phyloP scores from a whole-genome alignment of 495 filamentous ascomycete genomes.

The Neurospora tetraspora region DNA sequence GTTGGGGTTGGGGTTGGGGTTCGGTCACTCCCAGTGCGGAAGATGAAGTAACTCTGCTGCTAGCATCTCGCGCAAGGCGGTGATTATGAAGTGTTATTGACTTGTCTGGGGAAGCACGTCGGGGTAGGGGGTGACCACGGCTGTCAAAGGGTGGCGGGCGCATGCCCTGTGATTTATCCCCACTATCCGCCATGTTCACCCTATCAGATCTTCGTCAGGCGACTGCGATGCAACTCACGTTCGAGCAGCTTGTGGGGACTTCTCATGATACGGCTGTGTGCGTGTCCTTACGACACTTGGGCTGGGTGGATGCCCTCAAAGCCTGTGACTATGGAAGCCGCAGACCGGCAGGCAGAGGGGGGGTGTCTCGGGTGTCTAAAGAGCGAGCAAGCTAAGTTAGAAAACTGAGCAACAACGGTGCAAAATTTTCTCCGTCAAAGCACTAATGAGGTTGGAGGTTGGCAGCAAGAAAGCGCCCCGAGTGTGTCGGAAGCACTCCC shows the following conservation, averaged over 20 bases:
- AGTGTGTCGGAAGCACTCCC: neutral
- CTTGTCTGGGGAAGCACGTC: conserved; percentile 26
- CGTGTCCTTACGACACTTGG: neutral
- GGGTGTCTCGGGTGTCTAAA: neutral
- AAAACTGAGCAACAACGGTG: neutral
- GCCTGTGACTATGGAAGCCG: neutral
- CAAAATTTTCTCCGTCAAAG: neutral
- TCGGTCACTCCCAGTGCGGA: neutral
- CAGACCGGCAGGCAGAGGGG: neutral
- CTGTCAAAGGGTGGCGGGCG: conserved; percentile 16
- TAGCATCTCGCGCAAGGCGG: conserved; percentile 27
- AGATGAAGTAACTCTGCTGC: conserved; percentile 3
- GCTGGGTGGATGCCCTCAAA: neutral
- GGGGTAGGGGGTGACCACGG: conserved; percentile 26
- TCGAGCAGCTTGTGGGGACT: neutral
- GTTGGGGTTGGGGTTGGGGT: neutral
- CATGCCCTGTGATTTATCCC: conserved; percentile 6
- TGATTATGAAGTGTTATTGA: conserved; percentile 33
- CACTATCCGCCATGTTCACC: conserved; percentile 13
- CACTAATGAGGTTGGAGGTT: neutral
- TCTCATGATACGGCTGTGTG: neutral
- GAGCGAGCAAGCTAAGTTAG: neutral
- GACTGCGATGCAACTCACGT: neutral
- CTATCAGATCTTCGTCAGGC: conserved; percentile 3
- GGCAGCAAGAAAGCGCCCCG: neutral